phyloP scores from a whole-genome alignment of 73 alveolate genomes.

The Uronychia binucleata region DNA sequence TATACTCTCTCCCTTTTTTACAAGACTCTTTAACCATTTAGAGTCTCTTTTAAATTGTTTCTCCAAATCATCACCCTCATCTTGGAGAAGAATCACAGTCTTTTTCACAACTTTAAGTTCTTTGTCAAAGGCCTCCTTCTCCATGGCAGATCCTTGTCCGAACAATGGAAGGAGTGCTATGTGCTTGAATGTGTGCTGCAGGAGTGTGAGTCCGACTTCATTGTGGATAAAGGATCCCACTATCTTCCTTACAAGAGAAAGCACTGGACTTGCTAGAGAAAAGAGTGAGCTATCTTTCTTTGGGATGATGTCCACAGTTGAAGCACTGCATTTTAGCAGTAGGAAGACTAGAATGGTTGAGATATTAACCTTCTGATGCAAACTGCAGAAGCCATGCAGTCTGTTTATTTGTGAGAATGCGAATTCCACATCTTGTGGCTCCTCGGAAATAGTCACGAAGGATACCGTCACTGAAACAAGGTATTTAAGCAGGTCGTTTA shows the following conservation, averaged over 20 bases:
- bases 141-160: not conserved
- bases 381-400: too few relatives aligned
- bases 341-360: not conserved
- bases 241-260: not conserved
- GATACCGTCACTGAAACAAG: not conserved
- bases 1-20: not conserved
- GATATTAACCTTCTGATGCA: not conserved
- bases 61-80: not conserved
- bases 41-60: not conserved
- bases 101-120: not conserved
- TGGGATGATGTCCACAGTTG: not conserved
- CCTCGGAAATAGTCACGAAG: not conserved
- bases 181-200: not conserved
- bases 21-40: not conserved
- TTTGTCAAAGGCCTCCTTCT: not conserved
- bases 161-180: not conserved
- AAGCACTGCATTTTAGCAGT: not conserved
- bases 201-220: not conserved
- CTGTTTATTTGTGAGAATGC: not conserved
- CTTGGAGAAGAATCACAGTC: not conserved
- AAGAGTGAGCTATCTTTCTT: not conserved
- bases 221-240: not conserved
- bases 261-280: not conserved
- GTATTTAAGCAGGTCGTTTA: not conserved
- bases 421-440: not conserved